Conservation (phyloP, 2,329 filamentous ascomycete species). For the Akanthomyces muscarius region DNA sequence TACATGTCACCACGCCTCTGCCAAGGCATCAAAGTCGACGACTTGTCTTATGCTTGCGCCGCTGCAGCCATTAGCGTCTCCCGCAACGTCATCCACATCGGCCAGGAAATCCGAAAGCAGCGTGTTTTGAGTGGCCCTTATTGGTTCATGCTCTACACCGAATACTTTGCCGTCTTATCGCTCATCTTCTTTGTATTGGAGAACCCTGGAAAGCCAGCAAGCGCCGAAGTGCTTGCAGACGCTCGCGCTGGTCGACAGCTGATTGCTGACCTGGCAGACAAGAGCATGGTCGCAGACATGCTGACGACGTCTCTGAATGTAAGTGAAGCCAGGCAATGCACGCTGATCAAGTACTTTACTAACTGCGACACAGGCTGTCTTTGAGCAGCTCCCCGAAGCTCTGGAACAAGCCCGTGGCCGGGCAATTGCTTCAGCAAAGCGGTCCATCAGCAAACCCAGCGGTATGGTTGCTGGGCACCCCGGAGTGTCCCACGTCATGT, state of each 20-base stretch:
- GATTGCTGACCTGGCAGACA: slow-evolving; percentile 71
- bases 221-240: slow-evolving; percentile 78
- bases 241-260: slow-evolving; percentile 81
- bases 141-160: slow-evolving; percentile 83
- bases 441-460: slow-evolving; percentile 27
- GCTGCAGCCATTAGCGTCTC: slow-evolving; percentile 59
- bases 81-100: slow-evolving; percentile 74
- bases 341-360: slow-evolving; percentile 20
- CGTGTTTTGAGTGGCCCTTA: slow-evolving; percentile 74
- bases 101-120: slow-evolving; percentile 70
- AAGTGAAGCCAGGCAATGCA: slow-evolving; percentile 31
- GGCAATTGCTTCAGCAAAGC: slow-evolving; percentile 22
- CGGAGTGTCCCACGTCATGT: slow-evolving; percentile 30
- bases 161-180: slow-evolving; percentile 76
- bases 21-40: slow-evolving; percentile 59
- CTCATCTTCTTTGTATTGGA: slow-evolving; percentile 77
- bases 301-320: slow-evolving; percentile 76
- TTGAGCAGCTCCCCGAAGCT: slow-evolving; percentile 75
- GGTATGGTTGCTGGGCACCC: slow-evolving; percentile 32
- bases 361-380: slow-evolving; percentile 57
- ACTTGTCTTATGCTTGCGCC: slow-evolving; percentile 72
- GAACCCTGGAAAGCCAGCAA: slow-evolving; percentile 70
- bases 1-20: slow-evolving; percentile 67
- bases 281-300: slow-evolving; percentile 83
- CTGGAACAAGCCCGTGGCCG: slow-evolving; percentile 51